Evolutionary conservation across 139 green algal genomes (phyloP).

Genomic region (Volvox reticuliferus): DNA sequence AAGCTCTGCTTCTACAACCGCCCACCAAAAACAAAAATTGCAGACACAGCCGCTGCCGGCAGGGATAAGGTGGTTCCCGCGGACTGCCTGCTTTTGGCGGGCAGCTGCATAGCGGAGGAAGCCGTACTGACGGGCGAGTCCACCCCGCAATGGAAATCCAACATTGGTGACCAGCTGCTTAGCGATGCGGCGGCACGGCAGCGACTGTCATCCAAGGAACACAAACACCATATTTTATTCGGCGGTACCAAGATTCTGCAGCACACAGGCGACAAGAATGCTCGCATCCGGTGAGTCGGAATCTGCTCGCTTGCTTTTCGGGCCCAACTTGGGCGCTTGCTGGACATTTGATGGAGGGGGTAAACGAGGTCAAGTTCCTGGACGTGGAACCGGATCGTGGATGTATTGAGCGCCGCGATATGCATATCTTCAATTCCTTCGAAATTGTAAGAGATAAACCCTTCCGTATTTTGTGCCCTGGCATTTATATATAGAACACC

Average conservation of each 20-base stretch:
- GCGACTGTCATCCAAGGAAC: slow-evolving; percentile 77
- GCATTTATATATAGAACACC: slow-evolving; percentile 66
- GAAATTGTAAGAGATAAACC: too few species aligned
- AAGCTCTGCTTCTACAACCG: not conserved
- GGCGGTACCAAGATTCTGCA: slow-evolving; percentile 95
- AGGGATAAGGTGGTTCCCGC: slow-evolving; percentile 81
- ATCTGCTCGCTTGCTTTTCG: too few species aligned
- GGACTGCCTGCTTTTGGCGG: slow-evolving; percentile 93
- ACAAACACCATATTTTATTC: slow-evolving; percentile 95
- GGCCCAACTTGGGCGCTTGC: too few species aligned
- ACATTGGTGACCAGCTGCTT: slow-evolving; percentile 29
- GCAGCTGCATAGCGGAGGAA: slow-evolving; percentile 96
- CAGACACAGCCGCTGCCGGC: slow-evolving; percentile 31
- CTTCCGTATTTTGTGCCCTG: too few species aligned
- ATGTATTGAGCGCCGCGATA: too few species aligned
- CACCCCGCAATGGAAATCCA: slow-evolving; percentile 92
- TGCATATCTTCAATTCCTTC: too few species aligned
- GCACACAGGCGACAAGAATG: slow-evolving; percentile 75
- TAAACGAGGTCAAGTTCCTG: too few species aligned
- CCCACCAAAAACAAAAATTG: not conserved
- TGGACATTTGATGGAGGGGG: too few species aligned
- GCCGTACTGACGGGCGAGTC: slow-evolving; percentile 96
- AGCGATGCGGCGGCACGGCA: slow-evolving; percentile 32
- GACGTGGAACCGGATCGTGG: too few species aligned
- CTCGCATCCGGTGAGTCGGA: slow-evolving; percentile 60